Evolutionary conservation across 257 asterid species (phyloP).

Genomic region (Solanum clarkiae): DNA sequence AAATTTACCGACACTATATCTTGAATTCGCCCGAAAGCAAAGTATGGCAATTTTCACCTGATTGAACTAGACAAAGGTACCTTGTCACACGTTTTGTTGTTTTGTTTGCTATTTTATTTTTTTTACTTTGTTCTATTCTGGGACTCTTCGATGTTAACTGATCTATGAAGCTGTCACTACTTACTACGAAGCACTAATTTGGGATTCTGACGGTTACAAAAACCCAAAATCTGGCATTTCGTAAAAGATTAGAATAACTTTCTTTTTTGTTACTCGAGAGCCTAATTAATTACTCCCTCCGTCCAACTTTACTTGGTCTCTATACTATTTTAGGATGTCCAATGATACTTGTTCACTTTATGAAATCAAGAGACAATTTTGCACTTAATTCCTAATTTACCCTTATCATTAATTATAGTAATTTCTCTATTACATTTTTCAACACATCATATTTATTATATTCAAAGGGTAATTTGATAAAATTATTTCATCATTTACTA

Average conservation of each 20-base stretch:
- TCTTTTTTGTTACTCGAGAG: not conserved
- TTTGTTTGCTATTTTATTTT: not conserved
- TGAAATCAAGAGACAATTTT: no score
- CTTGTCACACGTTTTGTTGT: not conserved
- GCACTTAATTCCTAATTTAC: no score
- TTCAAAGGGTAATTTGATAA: no score
- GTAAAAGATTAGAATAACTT: not conserved
- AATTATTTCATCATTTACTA: no score
- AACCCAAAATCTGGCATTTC: not conserved
- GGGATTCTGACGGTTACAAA: not conserved
- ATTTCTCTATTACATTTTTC: no score
- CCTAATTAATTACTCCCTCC: not conserved
- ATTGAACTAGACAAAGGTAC: not conserved
- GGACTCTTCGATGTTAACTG: not conserved
- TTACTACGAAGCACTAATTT: not conserved
- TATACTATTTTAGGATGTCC: no score
- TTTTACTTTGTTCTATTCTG: not conserved
- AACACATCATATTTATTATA: no score
- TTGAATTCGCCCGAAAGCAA: not conserved
- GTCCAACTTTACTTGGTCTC: no score
- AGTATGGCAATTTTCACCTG: not conserved
- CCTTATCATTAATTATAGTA: no score
- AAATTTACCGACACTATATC: not conserved
- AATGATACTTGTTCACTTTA: no score
- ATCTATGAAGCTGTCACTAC: not conserved